phyloP scores from a whole-genome alignment of 2,329 filamentous ascomycete species.

The Ramularia collo-cygni region DNA sequence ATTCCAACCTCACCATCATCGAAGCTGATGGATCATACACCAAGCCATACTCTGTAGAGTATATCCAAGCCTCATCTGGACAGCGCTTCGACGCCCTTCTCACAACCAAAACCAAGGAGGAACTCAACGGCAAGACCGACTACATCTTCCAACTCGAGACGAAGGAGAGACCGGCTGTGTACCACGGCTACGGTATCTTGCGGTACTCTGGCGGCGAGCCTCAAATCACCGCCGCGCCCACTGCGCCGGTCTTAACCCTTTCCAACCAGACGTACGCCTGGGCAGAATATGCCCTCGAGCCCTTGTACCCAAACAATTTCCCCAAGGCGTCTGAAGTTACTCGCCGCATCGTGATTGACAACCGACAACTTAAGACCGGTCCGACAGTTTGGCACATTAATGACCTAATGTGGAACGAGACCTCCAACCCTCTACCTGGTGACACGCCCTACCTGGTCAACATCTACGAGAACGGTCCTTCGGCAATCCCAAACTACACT shows the following conservation, averaged over 20 bases:
- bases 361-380: slow-evolving; percentile 13
- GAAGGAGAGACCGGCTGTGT: slow-evolving; percentile 42
- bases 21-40: slow-evolving; percentile 52
- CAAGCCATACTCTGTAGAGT: slow-evolving; percentile 39
- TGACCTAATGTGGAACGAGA: slow-evolving; percentile 20
- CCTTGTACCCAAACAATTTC: slow-evolving; percentile 27
- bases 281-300: slow-evolving; percentile 34
- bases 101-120: slow-evolving; percentile 43
- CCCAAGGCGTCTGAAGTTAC: slow-evolving; percentile 31
- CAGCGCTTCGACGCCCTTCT: slow-evolving; percentile 57
- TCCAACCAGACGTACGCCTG: slow-evolving; percentile 31
- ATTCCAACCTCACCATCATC: slow-evolving; percentile 52
- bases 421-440: slow-evolving; percentile 13
- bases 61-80: slow-evolving; percentile 51
- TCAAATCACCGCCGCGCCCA: slow-evolving; percentile 15
- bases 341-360: slow-evolving; percentile 30
- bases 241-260: slow-evolving; percentile 25
- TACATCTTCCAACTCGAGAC: slow-evolving; percentile 45
- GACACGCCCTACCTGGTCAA: slow-evolving; percentile 45
- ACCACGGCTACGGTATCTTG: slow-evolving; percentile 45
- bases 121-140: slow-evolving; percentile 37
- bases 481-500: slow-evolving; percentile 46
- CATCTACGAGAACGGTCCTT: slow-evolving; percentile 44
- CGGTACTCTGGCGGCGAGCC: slow-evolving; percentile 32
- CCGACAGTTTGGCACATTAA: slow-evolving; percentile 19